Evolutionary conservation across 2,329 filamentous ascomycete species (phyloP).

Genomic region (Sphaerulina vaccinii): DNA sequence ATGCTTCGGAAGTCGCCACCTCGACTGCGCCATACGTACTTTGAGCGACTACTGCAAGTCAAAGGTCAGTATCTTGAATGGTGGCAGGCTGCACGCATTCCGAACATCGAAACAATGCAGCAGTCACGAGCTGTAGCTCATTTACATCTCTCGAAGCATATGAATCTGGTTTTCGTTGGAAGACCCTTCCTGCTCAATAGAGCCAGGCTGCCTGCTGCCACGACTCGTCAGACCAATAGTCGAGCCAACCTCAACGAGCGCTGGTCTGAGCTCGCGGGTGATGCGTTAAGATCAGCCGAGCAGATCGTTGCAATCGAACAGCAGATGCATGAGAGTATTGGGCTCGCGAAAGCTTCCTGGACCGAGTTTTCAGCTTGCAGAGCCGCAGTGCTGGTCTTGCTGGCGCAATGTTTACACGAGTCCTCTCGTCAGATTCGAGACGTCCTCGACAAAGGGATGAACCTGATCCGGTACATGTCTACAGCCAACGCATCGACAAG

Average conservation of each 20-base stretch:
- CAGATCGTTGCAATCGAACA: slow-evolving; percentile 33
- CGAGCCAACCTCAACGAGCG: slow-evolving; percentile 6
- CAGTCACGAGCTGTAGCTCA: slow-evolving; percentile 16
- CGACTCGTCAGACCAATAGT: background rate
- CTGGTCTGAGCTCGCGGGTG: slow-evolving; percentile 28
- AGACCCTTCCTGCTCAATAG: slow-evolving; percentile 22
- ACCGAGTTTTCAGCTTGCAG: slow-evolving; percentile 41
- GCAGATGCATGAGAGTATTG: slow-evolving; percentile 28
- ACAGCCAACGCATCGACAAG: slow-evolving; percentile 35
- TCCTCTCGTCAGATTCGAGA: slow-evolving; percentile 28
- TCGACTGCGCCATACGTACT: slow-evolving; percentile 18
- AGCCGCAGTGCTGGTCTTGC: slow-evolving; percentile 37
- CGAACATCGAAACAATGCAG: background rate
- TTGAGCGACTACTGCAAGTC: slow-evolving; percentile 18
- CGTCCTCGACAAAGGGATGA: slow-evolving; percentile 31
- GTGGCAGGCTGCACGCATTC: slow-evolving; percentile 13
- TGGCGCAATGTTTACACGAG: slow-evolving; percentile 36
- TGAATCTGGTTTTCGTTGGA: slow-evolving; percentile 21
- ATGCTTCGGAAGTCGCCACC: slow-evolving; percentile 17
- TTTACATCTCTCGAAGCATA: slow-evolving; percentile 16
- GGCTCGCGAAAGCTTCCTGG: slow-evolving; percentile 38
- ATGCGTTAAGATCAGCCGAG: slow-evolving; percentile 33
- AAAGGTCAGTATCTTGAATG: slow-evolving; percentile 17
- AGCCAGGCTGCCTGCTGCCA: slow-evolving; percentile 1
- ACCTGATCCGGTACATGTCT: slow-evolving; percentile 38